Base-by-base conservation (phyloP, 176 grass and related monocot species). In the Melocanna baccifera region DNA sequence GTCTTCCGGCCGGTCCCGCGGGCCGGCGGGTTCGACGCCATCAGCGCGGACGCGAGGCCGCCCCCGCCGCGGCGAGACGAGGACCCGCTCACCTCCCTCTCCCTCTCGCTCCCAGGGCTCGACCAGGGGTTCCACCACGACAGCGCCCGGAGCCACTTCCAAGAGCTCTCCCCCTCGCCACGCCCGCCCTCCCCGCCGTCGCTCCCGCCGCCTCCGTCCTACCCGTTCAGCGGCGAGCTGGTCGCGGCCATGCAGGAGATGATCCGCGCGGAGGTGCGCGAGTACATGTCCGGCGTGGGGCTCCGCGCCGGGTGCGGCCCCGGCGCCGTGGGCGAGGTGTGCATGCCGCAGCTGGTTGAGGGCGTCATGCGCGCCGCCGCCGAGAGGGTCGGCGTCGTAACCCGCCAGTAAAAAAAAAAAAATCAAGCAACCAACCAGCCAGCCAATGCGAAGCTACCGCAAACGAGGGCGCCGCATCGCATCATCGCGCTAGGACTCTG, bases 201-300 rank as follows among this genome's bases (percentile, higher is more conserved):
- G 12, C 6, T 72, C 45, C 6, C 50, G 12, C 12, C 50, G 2
- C 7, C 47, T 50, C 26, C 58, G 3, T 0, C 62, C 0, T 86
- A 75, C 87, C 79, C 83, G 47, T 77, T 91, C 80, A 85, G 81
- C 75, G 86, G 67, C 45, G 89, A 77, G 19, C 55, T 94, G 46
- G 66, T 86, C 2, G 85, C 86, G 64, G 82, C 86, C 79, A 92
- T 97, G 91, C 88, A 91, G 69, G 91, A 97, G 85, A 94, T 97
- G 94, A 94, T 97, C 53, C 92, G 94, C 10, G 70, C 68, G 29
- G 96, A 98, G 82, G 96, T 98, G 63, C 76, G 89, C 76, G 90
- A 69, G 80, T 98, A 98, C 91, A 95, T 98, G 91, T 81, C 83
- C 42, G 87, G 85, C 57, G 86, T 87, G 75, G 92, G 90, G 3